Conservation (phyloP, 768 basidiomycete species). For the Coprinopsis cinerea region DNA sequence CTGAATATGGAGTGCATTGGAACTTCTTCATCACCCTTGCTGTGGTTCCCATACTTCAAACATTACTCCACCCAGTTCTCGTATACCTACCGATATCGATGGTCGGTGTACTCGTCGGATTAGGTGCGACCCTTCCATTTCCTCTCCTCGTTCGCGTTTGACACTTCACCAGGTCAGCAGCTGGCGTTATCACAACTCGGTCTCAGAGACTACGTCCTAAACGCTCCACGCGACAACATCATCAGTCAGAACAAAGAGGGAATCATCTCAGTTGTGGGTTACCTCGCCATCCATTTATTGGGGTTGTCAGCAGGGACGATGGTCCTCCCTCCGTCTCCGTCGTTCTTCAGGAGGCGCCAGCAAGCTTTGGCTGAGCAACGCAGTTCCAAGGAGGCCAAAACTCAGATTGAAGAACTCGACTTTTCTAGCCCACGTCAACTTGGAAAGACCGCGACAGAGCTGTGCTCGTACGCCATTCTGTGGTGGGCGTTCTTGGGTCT, state of each 20-base stretch:
- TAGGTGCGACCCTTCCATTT: slow-evolving; percentile 38
- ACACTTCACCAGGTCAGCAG: slow-evolving; percentile 58
- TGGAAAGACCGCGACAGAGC: slow-evolving; percentile 71
- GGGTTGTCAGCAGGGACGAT: slow-evolving; percentile 80
- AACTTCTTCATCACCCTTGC: slow-evolving; percentile 97
- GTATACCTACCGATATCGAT: slow-evolving; percentile 49
- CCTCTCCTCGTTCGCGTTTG: background rate
- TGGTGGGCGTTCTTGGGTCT: slow-evolving; percentile 69
- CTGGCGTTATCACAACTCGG: slow-evolving; percentile 46
- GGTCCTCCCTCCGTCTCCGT: slow-evolving; percentile 72
- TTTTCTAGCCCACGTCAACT: slow-evolving; percentile 43
- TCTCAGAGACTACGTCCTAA: slow-evolving; percentile 60
- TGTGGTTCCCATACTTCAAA: slow-evolving; percentile 67
- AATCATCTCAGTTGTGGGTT: slow-evolving; percentile 69
- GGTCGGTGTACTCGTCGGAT: slow-evolving; percentile 55
- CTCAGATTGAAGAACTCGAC: slow-evolving; percentile 16
- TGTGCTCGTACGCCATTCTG: slow-evolving; percentile 67
- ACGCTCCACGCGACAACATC: slow-evolving; percentile 54
- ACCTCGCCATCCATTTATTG: slow-evolving; percentile 83
- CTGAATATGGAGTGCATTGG: slow-evolving; percentile 97
- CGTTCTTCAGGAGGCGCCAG: slow-evolving; percentile 57
- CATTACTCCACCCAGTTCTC: slow-evolving; percentile 64
- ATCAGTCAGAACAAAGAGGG: slow-evolving; percentile 91
- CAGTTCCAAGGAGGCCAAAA: slow-evolving; percentile 10
- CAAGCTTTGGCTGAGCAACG: slow-evolving; percentile 20